Conservation (phyloP, 805 yeast genomes). For the Candida ortonii region DNA sequence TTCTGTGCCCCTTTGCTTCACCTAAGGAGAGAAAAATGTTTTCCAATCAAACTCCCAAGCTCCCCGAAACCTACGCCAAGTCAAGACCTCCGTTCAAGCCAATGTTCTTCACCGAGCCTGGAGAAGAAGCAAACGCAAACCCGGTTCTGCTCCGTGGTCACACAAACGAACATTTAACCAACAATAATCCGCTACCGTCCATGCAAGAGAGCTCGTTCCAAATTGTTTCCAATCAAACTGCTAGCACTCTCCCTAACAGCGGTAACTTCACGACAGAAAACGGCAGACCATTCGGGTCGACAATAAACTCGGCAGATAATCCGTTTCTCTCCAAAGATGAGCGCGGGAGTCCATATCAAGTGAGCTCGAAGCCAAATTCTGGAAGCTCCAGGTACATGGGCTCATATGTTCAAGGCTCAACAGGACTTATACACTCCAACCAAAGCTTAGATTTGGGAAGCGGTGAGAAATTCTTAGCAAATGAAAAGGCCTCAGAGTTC, state of each 20-base stretch:
- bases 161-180: too few relatives aligned
- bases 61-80: constrained; percentile 15
- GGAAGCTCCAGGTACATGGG: constrained; percentile 4
- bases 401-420: constrained; percentile 2
- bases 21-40: constrained; percentile 13
- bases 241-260: constrained; percentile 9
- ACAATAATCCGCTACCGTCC: not conserved
- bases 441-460: constrained; percentile 8
- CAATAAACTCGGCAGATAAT: constrained; percentile 5
- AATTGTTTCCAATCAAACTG: not conserved
- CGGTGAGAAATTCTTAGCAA: constrained; percentile 8
- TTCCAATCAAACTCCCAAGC: constrained; percentile 17
- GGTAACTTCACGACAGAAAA: constrained; percentile 8
- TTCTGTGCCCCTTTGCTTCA: too few relatives aligned
- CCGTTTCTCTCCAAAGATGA: constrained; percentile 18
- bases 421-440: constrained; percentile 5
- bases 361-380: constrained; percentile 6
- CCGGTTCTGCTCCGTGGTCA: too few relatives aligned
- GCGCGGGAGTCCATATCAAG: constrained; percentile 2
- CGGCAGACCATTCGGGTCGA: constrained; percentile 3
- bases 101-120: constrained; percentile 23
- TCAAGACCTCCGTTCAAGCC: constrained; percentile 15
- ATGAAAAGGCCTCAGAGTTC: constrained; percentile 7
- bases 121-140: constrained; percentile 8
- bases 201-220: constrained; percentile 6